Evolutionary conservation across 495 filamentous ascomycete species (phyloP).

Genomic region (Tuber calosporum): DNA sequence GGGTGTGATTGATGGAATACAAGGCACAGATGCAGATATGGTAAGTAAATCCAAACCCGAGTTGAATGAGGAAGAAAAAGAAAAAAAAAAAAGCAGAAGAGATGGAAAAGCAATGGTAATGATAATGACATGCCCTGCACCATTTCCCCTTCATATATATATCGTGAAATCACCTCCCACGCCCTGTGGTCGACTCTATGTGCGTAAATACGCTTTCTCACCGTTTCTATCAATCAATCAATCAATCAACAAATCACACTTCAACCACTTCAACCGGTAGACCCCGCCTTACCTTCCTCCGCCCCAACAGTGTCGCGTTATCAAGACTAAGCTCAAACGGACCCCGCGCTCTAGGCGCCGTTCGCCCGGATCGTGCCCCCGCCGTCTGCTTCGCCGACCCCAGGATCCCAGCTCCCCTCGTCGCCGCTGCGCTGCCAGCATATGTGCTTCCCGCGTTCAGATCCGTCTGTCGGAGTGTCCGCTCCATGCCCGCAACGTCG

Average conservation of each 20-base stretch:
- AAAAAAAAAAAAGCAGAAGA: not conserved
- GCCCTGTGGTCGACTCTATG: not conserved
- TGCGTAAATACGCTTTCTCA: not conserved
- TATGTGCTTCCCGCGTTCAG: conserved; percentile 52
- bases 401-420: conserved; percentile 45
- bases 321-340: conserved; percentile 88
- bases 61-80: not conserved
- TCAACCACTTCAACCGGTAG: conserved; percentile 9
- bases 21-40: not conserved
- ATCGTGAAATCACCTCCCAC: not conserved
- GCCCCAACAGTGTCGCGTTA: conserved; percentile 76
- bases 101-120: not conserved
- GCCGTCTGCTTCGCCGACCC: conserved; percentile 43
- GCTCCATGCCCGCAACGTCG: conserved; percentile 72
- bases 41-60: not conserved
- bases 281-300: conserved; percentile 55
- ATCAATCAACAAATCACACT: not conserved
- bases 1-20: not conserved
- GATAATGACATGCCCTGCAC: not conserved
- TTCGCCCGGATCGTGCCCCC: conserved; percentile 66
- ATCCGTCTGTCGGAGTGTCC: conserved; percentile 74
- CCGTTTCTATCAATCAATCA: not conserved
- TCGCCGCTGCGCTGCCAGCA: conserved; percentile 43
- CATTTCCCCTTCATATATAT: not conserved
- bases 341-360: conserved; percentile 62